Evolutionary conservation across 2,329 filamentous ascomycete genomes (phyloP).

Genomic region (Neoarthrinium moseri): DNA sequence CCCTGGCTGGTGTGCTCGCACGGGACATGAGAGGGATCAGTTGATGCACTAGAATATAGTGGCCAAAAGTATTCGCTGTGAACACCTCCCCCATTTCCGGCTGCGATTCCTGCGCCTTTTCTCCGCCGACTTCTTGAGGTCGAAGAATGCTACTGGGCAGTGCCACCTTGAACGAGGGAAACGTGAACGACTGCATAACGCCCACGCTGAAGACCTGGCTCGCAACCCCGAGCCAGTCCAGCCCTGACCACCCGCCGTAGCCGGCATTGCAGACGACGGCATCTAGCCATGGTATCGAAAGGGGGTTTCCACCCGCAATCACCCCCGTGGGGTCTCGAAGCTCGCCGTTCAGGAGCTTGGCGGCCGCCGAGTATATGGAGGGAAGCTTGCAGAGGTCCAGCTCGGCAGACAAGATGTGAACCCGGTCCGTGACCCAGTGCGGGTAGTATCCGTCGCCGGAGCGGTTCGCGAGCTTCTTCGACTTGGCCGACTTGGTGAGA

Average conservation of each 20-base stretch:
- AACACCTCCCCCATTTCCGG: slow-evolving; percentile 78
- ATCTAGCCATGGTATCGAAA: slow-evolving; percentile 70
- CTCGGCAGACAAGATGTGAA: slow-evolving; percentile 59
- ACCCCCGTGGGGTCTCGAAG: slow-evolving; percentile 42
- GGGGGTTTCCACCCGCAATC: slow-evolving; percentile 32
- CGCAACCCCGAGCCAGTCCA: slow-evolving; percentile 65
- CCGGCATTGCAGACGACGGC: slow-evolving; percentile 83
- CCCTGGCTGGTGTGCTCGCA: slow-evolving; percentile 41
- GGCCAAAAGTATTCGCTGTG: slow-evolving; percentile 89
- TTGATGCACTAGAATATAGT: slow-evolving; percentile 84
- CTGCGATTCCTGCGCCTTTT: slow-evolving; percentile 36
- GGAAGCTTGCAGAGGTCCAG: slow-evolving; percentile 60
- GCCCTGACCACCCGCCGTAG: slow-evolving; percentile 80
- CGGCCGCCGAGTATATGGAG: slow-evolving; percentile 48
- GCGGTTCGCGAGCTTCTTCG: slow-evolving; percentile 35
- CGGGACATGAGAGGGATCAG: slow-evolving; percentile 71
- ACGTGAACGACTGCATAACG: slow-evolving; percentile 67
- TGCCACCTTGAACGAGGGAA: slow-evolving; percentile 74
- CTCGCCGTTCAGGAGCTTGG: slow-evolving; percentile 40
- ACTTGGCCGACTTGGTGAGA: slow-evolving; percentile 48
- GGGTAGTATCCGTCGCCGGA: slow-evolving; percentile 36
- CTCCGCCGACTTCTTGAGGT: slow-evolving; percentile 31
- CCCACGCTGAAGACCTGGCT: slow-evolving; percentile 55
- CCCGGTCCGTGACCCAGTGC: slow-evolving; percentile 42
- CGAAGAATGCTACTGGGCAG: slow-evolving; percentile 42